Evolutionary conservation across 2,329 filamentous ascomycete genomes (phyloP), one percentile per base, ranked within the genome.

Genomic region (Pleomassaria siparia): DNA sequence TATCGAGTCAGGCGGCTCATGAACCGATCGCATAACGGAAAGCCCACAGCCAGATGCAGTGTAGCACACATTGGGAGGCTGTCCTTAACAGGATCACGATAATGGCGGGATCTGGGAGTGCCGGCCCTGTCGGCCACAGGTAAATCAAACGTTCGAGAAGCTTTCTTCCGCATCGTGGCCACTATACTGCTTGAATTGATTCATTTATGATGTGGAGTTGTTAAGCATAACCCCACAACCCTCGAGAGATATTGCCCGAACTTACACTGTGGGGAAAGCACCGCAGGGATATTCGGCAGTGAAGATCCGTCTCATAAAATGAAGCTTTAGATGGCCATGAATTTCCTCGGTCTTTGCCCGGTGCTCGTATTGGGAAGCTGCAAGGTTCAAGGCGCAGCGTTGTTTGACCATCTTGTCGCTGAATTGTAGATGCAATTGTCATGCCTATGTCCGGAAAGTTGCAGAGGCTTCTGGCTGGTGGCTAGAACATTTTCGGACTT

Each of bases 61-160:
- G 39, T 44, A 46, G 51, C 42, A 29, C 35, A 24, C 36, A 22
- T 29, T 44, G 41, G 42, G 33, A 47, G 42, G 48, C 26, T 42
- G 40, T 49, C 33, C 57, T 56, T 62, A 60, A 43, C 21, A 50
- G 24, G 40, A 29, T 40, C 50, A 46, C 43, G 53, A 48, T 59
- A 65, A 60, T 44, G 29, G 43, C 39, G 54, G 55, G 58, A 60
- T 63, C 47, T 40, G 56, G 60, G 59, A 62, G 49, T 45, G 40
- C 40, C 63, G 63, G 63, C 49, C 62, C 61, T 62, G 40, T 46
- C 40, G 49, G 46, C 60, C 56, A 55, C 48, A 52, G 44, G 46
- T 35, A 49, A 49, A 43, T 45, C 54, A 50, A 46, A 53, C 49
- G 48, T 60, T 63, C 59, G 58, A 62, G 60, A 63, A 64, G 55